Evolutionary conservation across 1,284 basidiomycete species (phyloP), one percentile per base, ranked within the genome.

Genomic region (Tausonia pullulans): DNA sequence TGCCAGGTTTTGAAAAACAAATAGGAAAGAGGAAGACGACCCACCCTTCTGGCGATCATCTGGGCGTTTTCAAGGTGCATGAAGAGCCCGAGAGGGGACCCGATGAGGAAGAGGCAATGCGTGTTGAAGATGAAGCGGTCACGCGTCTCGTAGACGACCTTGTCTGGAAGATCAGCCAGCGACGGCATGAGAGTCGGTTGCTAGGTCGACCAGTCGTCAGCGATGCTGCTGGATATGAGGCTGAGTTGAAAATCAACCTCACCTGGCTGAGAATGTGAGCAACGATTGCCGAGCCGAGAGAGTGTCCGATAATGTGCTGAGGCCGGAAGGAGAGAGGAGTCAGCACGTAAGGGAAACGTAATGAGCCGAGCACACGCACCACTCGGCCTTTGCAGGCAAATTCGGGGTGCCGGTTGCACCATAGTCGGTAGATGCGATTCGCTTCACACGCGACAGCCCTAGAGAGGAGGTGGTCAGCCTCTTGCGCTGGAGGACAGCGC

Each of bases 181-280:
- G 27, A 27, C 27, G 27, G 27, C 27, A 27, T 27, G 27, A 27
- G 27, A 1, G 27, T 27, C 27, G 27, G 27, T 27, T 27, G 27
- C 27, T 27, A 27, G 27, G 27, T 27, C 27, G 27, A 27, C 27
- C 27, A 27, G 27, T 27, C 27, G 27, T 27, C 27, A 27, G 27
- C 27, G 27, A 27, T 27, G 27, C 27, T 27, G 27, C 27, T 27
- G 27, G 27, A 27, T 27, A 27, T 27, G 27, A 27, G 27, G 27
- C 27, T 27, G 27, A 27, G 27, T 27, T 27, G 27, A 1, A 27
- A 27, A 27, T 27, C 27, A 39, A 73, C 75, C 58, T 72, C 69
- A 82, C 81, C 65, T 78, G 76, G 10, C 79, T 80, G 10, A 83
- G 74, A 52, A 83, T 78, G 64, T 82, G 79, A 0, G 80, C 75